Evolutionary conservation across 257 asterid genomes (phyloP), one percentile per base, ranked within the genome.

Genomic region (Verbena officinalis): DNA sequence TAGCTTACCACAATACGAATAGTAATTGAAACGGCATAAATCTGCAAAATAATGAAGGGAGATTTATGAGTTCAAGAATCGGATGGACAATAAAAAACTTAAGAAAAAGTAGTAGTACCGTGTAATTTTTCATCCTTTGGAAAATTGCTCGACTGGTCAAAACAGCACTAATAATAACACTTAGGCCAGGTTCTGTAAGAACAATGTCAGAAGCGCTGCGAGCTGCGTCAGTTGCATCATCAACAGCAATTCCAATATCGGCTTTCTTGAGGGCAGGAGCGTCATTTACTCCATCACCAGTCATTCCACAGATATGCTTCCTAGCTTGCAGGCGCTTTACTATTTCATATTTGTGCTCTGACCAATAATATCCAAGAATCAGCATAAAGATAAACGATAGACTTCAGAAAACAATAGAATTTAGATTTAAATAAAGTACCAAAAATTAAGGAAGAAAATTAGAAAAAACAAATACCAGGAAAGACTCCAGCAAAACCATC

Each of bases 161-260:
- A 50, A 93, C 99, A 70, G 99, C 99, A 48, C 99, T 93, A n/a
- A 93, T 93, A 39, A 93, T 93, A 62, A 93, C 99, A 49, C 99
- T 93, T 23, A 93, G 95, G 50, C 99, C 99, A 54, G 99, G 97
- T 70, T 93, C 99, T 0, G 99, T 93, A 62, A 93, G 97, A 23
- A 93, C 99, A 66, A 93, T 93, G 59, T 93, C 99, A 14, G 99
- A 93, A 83, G 99, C 99, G 76, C 96, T 83, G 49, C 99, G 94
- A 74, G 99, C 99, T n/a, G 99, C 99, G 78, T 93, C 99, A 66
- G 99, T 93, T 0, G 99, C 99, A 83, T 93, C 99, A 62, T 83
- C 99, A 50, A 93, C 99, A 56, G 99, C 99, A 64, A 93, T 93
- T 19, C 99, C 99, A 33, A 93, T 93, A 74, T 93, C 99, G 1